Base-by-base conservation (phyloP, 108 stramenopile genomes). In the Aurantiochytrium sp. region DNA sequence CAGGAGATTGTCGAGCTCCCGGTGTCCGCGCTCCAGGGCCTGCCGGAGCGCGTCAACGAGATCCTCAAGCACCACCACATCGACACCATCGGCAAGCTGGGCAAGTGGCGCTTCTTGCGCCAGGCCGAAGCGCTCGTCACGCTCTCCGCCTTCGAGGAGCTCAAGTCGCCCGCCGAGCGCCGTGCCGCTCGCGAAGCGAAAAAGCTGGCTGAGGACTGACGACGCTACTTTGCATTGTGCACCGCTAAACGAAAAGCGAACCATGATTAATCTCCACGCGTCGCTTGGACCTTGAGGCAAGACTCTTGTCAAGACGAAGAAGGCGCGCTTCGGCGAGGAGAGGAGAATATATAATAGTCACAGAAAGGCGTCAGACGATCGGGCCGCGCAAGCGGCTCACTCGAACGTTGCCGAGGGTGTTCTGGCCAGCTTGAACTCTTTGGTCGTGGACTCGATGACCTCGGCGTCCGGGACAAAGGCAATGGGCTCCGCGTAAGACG, bases 1-100 rank as follows among this genome's bases (percentile, higher is more conserved):
- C 87, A 89, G 59, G 91, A 93, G 50, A 87, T 93, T 52, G 30
- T 89, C 19, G 87, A 89, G 10, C 81, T 86, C 1, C 92, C 92
- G 2, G 55, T 89, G 12, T 50, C 88, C 1, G 92, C 91, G 54
- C 87, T 93, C 8, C 69, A 93, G 65, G 85, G 85, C 15, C 85
- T 85, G 21, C n/a, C 85, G n/a, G 85, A 85, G 5, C 24, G 52
- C 19, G 52, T 34, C n/a, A 34, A 85, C 30, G 85, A 85, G 17
- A 27, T 85, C 2, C 50, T 52, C 52, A 85, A 85, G 52, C 48
- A 36, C 50, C 85, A 53, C 52, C 48, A 85, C 52, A 85, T 85
- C 30, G 27, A 24, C 50, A 85, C 85, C 21, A 53, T 85, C 17
- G 52, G 52, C 50, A 85, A 85, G 52, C 85, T 85, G 5, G 85